Percentiles rank a stretch among this genome's conserved stretches.
Evolutionary conservation across 176 grass and related monocot species (phyloP).

Genomic region (Pontederia paniculata): DNA sequence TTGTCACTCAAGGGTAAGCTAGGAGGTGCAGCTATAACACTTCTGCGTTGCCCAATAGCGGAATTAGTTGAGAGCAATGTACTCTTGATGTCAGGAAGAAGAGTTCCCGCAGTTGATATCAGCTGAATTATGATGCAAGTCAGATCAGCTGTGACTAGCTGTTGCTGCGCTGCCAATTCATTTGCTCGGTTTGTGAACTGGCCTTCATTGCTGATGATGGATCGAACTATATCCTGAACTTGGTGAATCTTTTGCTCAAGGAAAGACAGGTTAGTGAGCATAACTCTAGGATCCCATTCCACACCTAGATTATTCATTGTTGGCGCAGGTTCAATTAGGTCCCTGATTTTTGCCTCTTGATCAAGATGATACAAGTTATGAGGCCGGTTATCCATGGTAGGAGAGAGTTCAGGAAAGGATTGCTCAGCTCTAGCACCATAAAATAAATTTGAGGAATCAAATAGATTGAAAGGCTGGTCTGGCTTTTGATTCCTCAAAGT

Average conservation of each 20-base stretch:
- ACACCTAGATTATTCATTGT: background rate
- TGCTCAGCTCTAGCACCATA: slow-evolving; percentile 1
- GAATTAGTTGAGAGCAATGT: slow-evolving; percentile 2
- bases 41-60: background rate
- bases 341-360: background rate
- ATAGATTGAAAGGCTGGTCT: slow-evolving; percentile 6
- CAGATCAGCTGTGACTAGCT: slow-evolving; percentile 63
- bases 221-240: slow-evolving; percentile 37
- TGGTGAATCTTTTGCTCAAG: slow-evolving; percentile 64
- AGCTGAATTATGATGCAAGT: slow-evolving; percentile 64
- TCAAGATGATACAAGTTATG: slow-evolving; percentile 11
- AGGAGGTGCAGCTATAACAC: background rate
- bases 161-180: slow-evolving; percentile 24
- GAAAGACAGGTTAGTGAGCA: slow-evolving; percentile 50
- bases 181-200: slow-evolving; percentile 8
- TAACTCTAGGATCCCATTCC: slow-evolving; percentile 18
- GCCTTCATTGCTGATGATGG: slow-evolving; percentile 19
- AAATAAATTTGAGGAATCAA: background rate
- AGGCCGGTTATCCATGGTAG: background rate
- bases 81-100: slow-evolving; percentile 26
- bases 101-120: slow-evolving; percentile 42
- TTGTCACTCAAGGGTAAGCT: background rate
- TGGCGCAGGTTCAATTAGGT: background rate
- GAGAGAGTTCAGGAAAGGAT: slow-evolving; percentile 5
- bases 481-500: slow-evolving; percentile 1